Evolutionary conservation across 2,329 filamentous ascomycete genomes (phyloP).

Genomic region (Zymoseptoria ardabiliae): DNA sequence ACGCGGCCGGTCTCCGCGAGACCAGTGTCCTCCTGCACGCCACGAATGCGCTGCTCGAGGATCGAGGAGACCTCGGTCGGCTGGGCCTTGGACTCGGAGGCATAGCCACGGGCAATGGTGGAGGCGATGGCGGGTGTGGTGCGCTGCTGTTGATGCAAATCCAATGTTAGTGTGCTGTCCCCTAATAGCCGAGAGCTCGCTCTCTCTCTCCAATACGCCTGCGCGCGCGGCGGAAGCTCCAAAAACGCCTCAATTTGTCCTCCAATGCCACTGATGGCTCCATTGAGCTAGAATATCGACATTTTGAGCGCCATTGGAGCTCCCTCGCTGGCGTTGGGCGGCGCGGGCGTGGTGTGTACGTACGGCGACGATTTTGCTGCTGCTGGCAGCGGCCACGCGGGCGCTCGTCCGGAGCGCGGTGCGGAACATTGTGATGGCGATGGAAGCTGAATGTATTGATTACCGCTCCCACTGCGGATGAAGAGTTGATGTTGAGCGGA

Average conservation of each 20-base stretch:
- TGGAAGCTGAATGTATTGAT: slow-evolving; percentile 32
- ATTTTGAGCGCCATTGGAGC: slow-evolving; percentile 35
- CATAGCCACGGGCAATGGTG: slow-evolving; percentile 71
- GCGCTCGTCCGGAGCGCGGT: slow-evolving; percentile 95
- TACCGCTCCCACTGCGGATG: slow-evolving; percentile 27
- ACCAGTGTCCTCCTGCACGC: slow-evolving; percentile 92
- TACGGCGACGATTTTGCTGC: slow-evolving; percentile 72
- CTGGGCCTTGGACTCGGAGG: slow-evolving; percentile 84
- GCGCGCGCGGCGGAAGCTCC: slow-evolving; percentile 33
- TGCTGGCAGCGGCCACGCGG: slow-evolving; percentile 86
- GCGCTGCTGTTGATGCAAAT: slow-evolving; percentile 46
- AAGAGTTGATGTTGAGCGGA: slow-evolving; percentile 19
- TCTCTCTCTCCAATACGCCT: slow-evolving; percentile 6
- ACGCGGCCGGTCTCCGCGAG: slow-evolving; percentile 98
- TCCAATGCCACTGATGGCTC: slow-evolving; percentile 40
- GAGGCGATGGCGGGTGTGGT: slow-evolving; percentile 68
- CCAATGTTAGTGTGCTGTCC: slow-evolving; percentile 43
- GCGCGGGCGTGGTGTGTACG: slow-evolving; percentile 59
- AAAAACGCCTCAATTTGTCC: slow-evolving; percentile 26
- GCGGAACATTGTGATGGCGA: slow-evolving; percentile 71
- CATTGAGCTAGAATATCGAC: slow-evolving; percentile 18
- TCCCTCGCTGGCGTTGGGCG: slow-evolving; percentile 34
- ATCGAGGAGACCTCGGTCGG: slow-evolving; percentile 99
- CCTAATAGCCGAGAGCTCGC: slow-evolving; percentile 20
- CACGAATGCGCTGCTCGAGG: slow-evolving; percentile 97